Evolutionary conservation across 1,139 yeast species (phyloP).

Genomic region (Debaryomycetaceae sp.): DNA sequence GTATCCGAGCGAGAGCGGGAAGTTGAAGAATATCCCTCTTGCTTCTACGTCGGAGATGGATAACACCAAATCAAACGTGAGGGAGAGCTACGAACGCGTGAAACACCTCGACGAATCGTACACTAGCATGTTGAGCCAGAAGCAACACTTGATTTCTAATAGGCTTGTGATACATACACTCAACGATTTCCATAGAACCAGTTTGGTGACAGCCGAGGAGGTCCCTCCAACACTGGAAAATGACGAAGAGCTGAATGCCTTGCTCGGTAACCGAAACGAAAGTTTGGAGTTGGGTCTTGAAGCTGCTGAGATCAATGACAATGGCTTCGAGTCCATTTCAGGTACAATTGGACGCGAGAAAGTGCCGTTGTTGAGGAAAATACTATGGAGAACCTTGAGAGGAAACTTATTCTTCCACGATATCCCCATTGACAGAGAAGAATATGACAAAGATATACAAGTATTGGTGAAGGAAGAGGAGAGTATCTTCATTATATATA

Average conservation of each 20-base stretch:
- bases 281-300: slow-evolving; percentile 28
- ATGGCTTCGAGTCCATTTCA: slow-evolving; percentile 45
- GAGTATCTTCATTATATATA: slow-evolving; percentile 77
- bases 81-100: slow-evolving; percentile 23
- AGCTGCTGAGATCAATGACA: slow-evolving; percentile 42
- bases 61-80: slow-evolving; percentile 19
- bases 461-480: slow-evolving; percentile 44
- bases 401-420: slow-evolving; percentile 54
- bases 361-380: slow-evolving; percentile 45
- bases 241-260: slow-evolving; percentile 33
- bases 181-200: slow-evolving; percentile 26
- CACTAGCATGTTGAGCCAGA: slow-evolving; percentile 19
- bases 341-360: slow-evolving; percentile 48
- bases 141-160: slow-evolving; percentile 28
- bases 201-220: slow-evolving; percentile 7
- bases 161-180: slow-evolving; percentile 29
- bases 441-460: slow-evolving; percentile 20
- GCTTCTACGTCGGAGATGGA: slow-evolving; percentile 34
- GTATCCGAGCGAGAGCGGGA: slow-evolving; percentile 7
- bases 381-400: slow-evolving; percentile 53
- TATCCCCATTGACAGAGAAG: slow-evolving; percentile 38
- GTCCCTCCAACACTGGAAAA: slow-evolving; percentile 13
- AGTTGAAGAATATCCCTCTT: slow-evolving; percentile 19
- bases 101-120: slow-evolving; percentile 34
- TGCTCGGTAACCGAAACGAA: slow-evolving; percentile 24